phyloP scores from a whole-genome alignment of 768 basidiomycete species.

The Leccinum disarticulatum region DNA sequence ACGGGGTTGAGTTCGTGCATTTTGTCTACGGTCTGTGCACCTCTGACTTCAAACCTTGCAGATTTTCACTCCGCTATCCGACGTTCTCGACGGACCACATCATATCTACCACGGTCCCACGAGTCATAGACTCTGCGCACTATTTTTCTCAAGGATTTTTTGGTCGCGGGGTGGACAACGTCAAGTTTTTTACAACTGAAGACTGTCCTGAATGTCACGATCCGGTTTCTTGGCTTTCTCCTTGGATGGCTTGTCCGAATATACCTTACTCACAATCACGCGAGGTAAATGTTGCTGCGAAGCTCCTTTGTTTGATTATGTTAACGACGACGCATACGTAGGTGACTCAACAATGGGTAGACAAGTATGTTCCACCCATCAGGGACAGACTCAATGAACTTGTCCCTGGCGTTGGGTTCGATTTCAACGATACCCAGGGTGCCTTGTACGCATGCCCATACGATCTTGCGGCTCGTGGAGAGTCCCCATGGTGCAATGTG shows the following conservation, averaged over 20 bases:
- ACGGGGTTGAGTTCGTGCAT: slow-evolving; percentile 37
- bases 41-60: not conserved
- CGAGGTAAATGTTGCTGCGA: not conserved
- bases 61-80: slow-evolving; percentile 25
- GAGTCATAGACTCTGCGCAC: slow-evolving; percentile 41
- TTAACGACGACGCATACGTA: not conserved
- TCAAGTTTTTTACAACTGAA: slow-evolving; percentile 29
- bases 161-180: slow-evolving; percentile 29
- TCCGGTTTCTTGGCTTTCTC: slow-evolving; percentile 41
- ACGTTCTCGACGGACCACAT: slow-evolving; percentile 13
- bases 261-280: not conserved
- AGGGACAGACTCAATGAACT: slow-evolving; percentile 34
- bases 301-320: not conserved
- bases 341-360: slow-evolving; percentile 30
- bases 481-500: slow-evolving; percentile 42
- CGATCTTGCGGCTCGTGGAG: slow-evolving; percentile 36
- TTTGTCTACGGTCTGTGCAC: not conserved
- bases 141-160: slow-evolving; percentile 43
- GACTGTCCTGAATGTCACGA: slow-evolving; percentile 26
- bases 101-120: slow-evolving; percentile 13
- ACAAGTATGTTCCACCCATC: slow-evolving; percentile 38
- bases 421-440: slow-evolving; percentile 34
- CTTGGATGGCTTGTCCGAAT: slow-evolving; percentile 37
- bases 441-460: slow-evolving; percentile 44
- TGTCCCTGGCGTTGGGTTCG: slow-evolving; percentile 35